Conservation (phyloP, 2,329 filamentous ascomycete genomes). For the Calonectria hawksworthii region DNA sequence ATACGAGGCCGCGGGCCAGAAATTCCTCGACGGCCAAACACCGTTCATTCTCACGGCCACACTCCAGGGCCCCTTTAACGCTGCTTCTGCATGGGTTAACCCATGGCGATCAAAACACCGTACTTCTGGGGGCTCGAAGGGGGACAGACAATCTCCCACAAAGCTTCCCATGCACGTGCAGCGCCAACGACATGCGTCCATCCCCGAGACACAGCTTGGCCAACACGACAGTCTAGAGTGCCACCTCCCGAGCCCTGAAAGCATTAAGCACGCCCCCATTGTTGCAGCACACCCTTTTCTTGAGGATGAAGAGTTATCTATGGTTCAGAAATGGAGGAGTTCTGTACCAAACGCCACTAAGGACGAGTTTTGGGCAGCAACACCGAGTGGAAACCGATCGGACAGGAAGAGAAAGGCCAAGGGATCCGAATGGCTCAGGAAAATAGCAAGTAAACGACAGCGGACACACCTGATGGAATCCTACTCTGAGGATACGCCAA, state of each 20-base stretch:
- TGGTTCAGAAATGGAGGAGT: slow-evolving; percentile 52
- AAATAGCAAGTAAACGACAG: slow-evolving; percentile 47
- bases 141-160: slow-evolving; percentile 32
- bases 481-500: slow-evolving; percentile 38
- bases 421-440: slow-evolving; percentile 51
- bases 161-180: slow-evolving; percentile 34
- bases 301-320: slow-evolving; percentile 48
- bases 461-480: slow-evolving; percentile 40
- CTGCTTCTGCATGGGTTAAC: slow-evolving; percentile 48
- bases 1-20: slow-evolving; percentile 71
- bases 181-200: slow-evolving; percentile 29
- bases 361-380: slow-evolving; percentile 42
- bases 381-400: slow-evolving; percentile 30
- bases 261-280: slow-evolving; percentile 52
- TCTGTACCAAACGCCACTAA: slow-evolving; percentile 32
- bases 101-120: slow-evolving; percentile 51
- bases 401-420: slow-evolving; percentile 44
- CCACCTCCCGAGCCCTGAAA: slow-evolving; percentile 59
- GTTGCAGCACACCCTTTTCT: slow-evolving; percentile 47
- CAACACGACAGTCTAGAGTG: slow-evolving; percentile 48
- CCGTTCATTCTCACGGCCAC: slow-evolving; percentile 72
- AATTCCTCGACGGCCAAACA: slow-evolving; percentile 69
- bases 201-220: slow-evolving; percentile 33
- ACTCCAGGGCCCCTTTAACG: slow-evolving; percentile 73
- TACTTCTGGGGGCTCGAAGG: slow-evolving; percentile 30